Base-by-base conservation (phyloP, 139 green algal genomes). In the Closterium sp. region DNA sequence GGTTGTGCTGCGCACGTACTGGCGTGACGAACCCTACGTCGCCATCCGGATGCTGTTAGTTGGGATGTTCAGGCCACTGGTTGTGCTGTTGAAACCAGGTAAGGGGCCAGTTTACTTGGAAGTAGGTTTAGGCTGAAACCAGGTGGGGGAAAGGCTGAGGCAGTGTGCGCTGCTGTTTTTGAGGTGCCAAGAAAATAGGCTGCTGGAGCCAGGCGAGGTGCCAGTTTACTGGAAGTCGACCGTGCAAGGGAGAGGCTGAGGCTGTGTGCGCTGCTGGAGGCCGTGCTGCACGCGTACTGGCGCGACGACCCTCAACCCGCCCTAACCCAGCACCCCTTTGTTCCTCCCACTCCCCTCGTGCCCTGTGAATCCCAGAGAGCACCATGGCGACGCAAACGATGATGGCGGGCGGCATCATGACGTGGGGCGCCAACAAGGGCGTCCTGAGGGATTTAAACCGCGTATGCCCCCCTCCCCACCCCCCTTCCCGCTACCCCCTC, bases 401-500 rank as follows among this genome's bases (percentile, higher is more conserved):
- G 76, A 91, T 91, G 89, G 89, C 89, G 8, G 89, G 90, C 25
- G 89, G 16, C 28, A 30, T 88, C 19, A 88, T 91, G 66, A 91
- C 89, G 36, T 88, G 64, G 89, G 89, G 89, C 35, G 89, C 43
- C 33, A 91, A 34, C 89, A 88, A 55, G 66, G 30, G 43, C n/a
- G n/a, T n/a, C n/a, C n/a, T n/a, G n/a, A n/a, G n/a, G n/a, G n/a
- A n/a, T n/a, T n/a, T n/a, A n/a, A n/a, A 21, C 6, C 43, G 9
- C 21, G 4, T 66, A 66, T 21, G 12, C 43, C 12, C 43, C 21
- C 43, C 19, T 66, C 43, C 43, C 81, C 23, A 34, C 23, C 81
- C 30, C 21, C 8, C 81, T 33, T 4, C 28, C 83, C 83, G 64
- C 64, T 83, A 28, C 12, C 64, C 64, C 64, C 64, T 16, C 16